Evolutionary conservation across 129 eudicot species (phyloP), one percentile per base, ranked within the genome.

Genomic region (Oenanthe sinensis): DNA sequence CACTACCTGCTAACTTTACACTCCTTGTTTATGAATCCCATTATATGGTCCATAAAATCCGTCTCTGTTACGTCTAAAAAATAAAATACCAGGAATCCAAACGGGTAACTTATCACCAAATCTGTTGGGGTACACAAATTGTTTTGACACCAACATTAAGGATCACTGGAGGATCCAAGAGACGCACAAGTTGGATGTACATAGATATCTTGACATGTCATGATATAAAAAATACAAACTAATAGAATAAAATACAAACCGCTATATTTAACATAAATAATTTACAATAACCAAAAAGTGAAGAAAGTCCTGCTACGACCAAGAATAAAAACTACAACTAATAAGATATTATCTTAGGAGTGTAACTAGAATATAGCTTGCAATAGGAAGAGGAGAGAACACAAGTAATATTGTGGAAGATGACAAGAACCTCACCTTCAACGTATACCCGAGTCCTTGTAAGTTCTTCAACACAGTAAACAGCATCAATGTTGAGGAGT

Each of bases 401-500:
- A 42, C 48, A 44, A 20, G 52, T 44, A 45, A 74, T 46, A 33
- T 46, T 4, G 62, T 58, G 50, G 28, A 20, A 72, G 54, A 40
- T 36, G 67, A 15, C 19, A 16, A 77, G 80, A 74, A 78, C 75
- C 75, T 74, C 81, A 94, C 98, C 98, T 94, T 90, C 76, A 91
- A 63, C 79, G 55, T 28, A 80, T 91, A 94, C 75, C 94, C 98
- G 75, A 90, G 84, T 46, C 63, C 88, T 78, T 75, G 88, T 71
- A 94, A 79, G 79, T 83, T 88, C 90, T 91, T 90, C 91, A 87
- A 79, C 90, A 94, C 85, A 40, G 97, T 91, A 80, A 78, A 85
- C 75, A 94, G 86, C 98, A 91, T 85, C 90, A 94, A 82, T 49
- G 97, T 78, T 65, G 85, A 82, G n/a, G 98, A 88, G 78, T 90